Evolutionary conservation across 306 rosid species (phyloP).

Genomic region (Delonix regia): DNA sequence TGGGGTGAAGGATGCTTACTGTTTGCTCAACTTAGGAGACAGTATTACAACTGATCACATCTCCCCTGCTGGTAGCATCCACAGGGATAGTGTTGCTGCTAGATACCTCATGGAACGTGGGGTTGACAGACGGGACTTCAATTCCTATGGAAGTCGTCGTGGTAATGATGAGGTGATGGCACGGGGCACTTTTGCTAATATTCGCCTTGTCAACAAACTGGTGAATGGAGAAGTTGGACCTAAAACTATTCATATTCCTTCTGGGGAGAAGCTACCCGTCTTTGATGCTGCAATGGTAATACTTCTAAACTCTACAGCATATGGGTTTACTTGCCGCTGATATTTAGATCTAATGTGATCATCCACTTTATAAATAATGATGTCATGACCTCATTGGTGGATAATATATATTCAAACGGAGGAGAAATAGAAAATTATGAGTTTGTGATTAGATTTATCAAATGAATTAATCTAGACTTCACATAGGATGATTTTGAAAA

Average conservation of each 20-base stretch:
- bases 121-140: constrained; percentile 89
- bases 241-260: constrained; percentile 83
- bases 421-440: not conserved
- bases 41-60: constrained; percentile 98
- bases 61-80: constrained; percentile 99
- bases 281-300: constrained; percentile 87
- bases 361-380: not conserved
- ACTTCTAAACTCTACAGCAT: constrained; percentile 31
- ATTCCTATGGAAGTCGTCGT: constrained; percentile 97
- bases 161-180: constrained; percentile 97
- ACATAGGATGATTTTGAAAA: not conserved
- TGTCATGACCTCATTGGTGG: not conserved
- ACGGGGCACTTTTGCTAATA: constrained; percentile 93
- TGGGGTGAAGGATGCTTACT: constrained; percentile 80
- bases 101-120: constrained; percentile 85
- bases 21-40: constrained; percentile 96
- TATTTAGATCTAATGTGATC: not conserved
- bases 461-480: not conserved
- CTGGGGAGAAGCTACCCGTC: constrained; percentile 85
- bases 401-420: not conserved
- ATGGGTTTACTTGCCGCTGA: constrained; percentile 6
- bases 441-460: not conserved
- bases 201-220: constrained; percentile 87
- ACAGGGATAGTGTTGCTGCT: constrained; percentile 95
- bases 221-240: constrained; percentile 96